These are phyloP conservation scores for Sindora glabra DNA, from an alignment of 306 rosid genomes.

Conservation along the genomic window DNA sequence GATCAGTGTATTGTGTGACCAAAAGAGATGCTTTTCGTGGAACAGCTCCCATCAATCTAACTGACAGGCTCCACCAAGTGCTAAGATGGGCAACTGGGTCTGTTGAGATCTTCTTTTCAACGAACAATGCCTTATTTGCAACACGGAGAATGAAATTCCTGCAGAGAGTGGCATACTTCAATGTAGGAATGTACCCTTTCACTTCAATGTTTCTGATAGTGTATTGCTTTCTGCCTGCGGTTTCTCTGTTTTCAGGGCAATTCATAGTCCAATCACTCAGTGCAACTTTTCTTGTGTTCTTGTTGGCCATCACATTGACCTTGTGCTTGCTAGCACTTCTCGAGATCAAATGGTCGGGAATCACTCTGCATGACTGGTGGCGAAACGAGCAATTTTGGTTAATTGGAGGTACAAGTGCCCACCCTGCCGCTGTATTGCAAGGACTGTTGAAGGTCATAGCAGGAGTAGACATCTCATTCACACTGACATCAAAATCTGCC, in stretches of 20 bases:
- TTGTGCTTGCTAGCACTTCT: slow-evolving; percentile 69
- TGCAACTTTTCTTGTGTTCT: slow-evolving; percentile 54
- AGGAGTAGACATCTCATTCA: slow-evolving; percentile 82
- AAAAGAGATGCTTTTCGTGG: slow-evolving; percentile 80
- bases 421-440: slow-evolving; percentile 77
- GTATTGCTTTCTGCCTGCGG: slow-evolving; percentile 75
- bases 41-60: slow-evolving; percentile 75
- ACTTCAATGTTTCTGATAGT: slow-evolving; percentile 69
- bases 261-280: slow-evolving; percentile 66
- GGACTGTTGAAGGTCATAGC: slow-evolving; percentile 79
- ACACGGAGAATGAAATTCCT: slow-evolving; percentile 66
- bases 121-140: slow-evolving; percentile 69
- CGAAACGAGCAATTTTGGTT: slow-evolving; percentile 85
- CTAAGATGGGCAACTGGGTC: slow-evolving; percentile 91
- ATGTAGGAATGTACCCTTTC: slow-evolving; percentile 88
- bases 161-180: slow-evolving; percentile 86
- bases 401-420: slow-evolving; percentile 86
- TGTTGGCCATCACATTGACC: slow-evolving; percentile 66
- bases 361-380: slow-evolving; percentile 86
- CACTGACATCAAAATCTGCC: slow-evolving; percentile 65
- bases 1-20: slow-evolving; percentile 75
- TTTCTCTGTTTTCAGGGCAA: slow-evolving; percentile 69
- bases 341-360: slow-evolving; percentile 83
- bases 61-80: slow-evolving; percentile 81
- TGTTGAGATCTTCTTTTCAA: slow-evolving; percentile 75